A percentile compares a stretch with the other conserved stretches of the same genome.
Conservation (phyloP, 2,329 filamentous ascomycete species). For the Xylaria sp. region DNA sequence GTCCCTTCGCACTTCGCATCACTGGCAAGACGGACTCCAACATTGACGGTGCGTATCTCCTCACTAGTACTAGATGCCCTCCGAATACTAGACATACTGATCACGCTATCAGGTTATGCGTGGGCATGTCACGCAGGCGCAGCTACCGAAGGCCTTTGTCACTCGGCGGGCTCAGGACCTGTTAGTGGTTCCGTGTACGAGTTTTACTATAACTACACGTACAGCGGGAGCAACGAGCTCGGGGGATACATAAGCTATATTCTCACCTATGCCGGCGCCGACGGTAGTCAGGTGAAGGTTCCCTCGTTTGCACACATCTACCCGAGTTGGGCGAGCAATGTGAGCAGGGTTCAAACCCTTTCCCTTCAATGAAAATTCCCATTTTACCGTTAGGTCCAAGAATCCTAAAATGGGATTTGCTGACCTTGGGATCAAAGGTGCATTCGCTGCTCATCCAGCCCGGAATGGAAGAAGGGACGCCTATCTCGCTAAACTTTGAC, state of each 20-base stretch:
- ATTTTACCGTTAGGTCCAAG: no score
- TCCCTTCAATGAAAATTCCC: no score
- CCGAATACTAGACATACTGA: not conserved
- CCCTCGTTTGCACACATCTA: slow-evolving; percentile 30
- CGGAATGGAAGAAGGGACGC: slow-evolving; percentile 12
- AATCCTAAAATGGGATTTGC: not conserved
- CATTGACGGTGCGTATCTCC: slow-evolving; percentile 29
- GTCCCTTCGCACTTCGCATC: slow-evolving; percentile 35
- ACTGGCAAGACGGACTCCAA: slow-evolving; percentile 23
- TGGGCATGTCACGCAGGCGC: slow-evolving; percentile 32
- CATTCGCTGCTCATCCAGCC: slow-evolving; percentile 25
- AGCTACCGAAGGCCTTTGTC: slow-evolving; percentile 32
- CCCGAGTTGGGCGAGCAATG: slow-evolving; percentile 33
- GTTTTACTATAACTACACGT: slow-evolving; percentile 38
- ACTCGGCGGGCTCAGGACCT: not conserved
- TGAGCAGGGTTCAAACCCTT: slow-evolving; percentile 7
- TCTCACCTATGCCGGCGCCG: slow-evolving; percentile 6
- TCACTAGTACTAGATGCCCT: not conserved
- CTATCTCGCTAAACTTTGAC: slow-evolving; percentile 23
- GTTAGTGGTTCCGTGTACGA: slow-evolving; percentile 30
- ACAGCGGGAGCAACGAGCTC: slow-evolving; percentile 1
- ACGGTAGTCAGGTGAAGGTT: slow-evolving; percentile 11
- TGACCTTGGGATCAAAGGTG: slow-evolving; percentile 19
- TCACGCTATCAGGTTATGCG: slow-evolving; percentile 18
- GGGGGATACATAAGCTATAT: slow-evolving; percentile 32